A percentile compares a stretch with the other conserved stretches of the same genome.
Conservation (phyloP, 2,329 filamentous ascomycete genomes). For the Podosphaera leucotricha region DNA sequence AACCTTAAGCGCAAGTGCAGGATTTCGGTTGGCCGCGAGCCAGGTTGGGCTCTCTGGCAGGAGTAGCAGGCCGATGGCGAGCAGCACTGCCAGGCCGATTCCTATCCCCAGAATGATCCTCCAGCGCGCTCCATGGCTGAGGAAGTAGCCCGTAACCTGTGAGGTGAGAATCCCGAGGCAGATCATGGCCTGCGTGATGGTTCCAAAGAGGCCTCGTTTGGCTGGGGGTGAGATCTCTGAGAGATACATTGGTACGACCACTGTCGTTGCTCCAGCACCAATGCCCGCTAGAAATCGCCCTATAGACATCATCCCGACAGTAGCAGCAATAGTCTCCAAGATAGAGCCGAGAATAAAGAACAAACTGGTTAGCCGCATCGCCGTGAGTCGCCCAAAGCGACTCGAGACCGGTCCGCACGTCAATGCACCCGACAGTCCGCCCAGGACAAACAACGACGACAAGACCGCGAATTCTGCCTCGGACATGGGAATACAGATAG, state of each 20-base stretch:
- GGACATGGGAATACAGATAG: conserved; percentile 75
- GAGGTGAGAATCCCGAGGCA: conserved; percentile 73
- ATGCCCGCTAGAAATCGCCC: conserved; percentile 64
- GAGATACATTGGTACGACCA: conserved; percentile 86
- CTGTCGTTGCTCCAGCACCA: conserved; percentile 69
- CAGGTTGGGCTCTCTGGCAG: conserved; percentile 75
- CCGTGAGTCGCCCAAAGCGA: conserved; percentile 45
- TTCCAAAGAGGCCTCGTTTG: conserved; percentile 55
- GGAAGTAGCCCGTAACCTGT: conserved; percentile 67
- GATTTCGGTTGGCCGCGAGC: conserved; percentile 44
- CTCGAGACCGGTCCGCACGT: conserved; percentile 59
- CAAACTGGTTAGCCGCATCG: conserved; percentile 54
- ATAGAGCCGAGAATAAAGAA: conserved; percentile 56
- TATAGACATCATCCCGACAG: conserved; percentile 41
- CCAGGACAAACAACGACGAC: conserved; percentile 76
- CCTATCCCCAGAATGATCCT: conserved; percentile 58
- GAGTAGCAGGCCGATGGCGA: conserved; percentile 47
- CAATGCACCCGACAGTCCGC: conserved; percentile 66
- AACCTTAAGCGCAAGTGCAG: conserved; percentile 35
- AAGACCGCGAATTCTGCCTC: conserved; percentile 62
- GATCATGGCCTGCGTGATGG: conserved; percentile 79
- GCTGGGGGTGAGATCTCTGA: conserved; percentile 64
- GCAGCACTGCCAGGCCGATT: conserved; percentile 39
- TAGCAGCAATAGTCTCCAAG: conserved; percentile 47
- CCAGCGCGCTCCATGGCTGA: conserved; percentile 63